Evolutionary conservation across 352 stramenopile genomes (phyloP).

Genomic region (Globisporangium paddicum): DNA sequence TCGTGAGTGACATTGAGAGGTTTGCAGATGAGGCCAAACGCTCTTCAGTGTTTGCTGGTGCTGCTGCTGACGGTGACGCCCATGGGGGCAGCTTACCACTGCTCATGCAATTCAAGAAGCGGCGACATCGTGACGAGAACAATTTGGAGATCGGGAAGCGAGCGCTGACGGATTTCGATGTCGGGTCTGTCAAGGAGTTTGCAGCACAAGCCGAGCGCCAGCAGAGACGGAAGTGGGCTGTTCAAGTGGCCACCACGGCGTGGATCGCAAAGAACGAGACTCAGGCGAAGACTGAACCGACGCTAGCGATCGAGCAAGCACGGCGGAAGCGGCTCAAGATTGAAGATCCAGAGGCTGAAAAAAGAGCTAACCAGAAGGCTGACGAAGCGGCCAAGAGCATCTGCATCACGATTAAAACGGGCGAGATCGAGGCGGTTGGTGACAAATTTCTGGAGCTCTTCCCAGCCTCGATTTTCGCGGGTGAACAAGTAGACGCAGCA

Average conservation of each 20-base stretch:
- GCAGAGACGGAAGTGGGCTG: conserved; percentile 22
- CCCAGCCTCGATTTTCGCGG: conserved; percentile 22
- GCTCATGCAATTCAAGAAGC: conserved; percentile 6
- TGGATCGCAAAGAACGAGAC: conserved; percentile 40
- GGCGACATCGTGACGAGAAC: conserved; percentile 13
- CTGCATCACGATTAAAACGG: conserved; percentile 40
- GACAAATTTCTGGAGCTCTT: conserved; percentile 31
- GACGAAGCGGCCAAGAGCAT: conserved; percentile 15
- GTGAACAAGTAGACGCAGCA: neutral
- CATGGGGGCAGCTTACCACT: conserved; percentile 2
- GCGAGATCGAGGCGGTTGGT: conserved; percentile 24
- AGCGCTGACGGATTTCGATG: conserved; percentile 28
- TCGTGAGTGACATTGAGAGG: conserved; percentile 2
- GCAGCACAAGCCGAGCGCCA: conserved; percentile 15
- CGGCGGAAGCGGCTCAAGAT: conserved; percentile 24
- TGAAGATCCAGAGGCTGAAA: neutral
- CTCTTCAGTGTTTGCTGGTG: neutral
- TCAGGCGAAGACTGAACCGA: conserved; percentile 32
- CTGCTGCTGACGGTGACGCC: conserved; percentile 3
- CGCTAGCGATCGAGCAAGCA: conserved; percentile 39
- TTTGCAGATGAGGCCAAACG: conserved; percentile 10
- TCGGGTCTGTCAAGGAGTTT: conserved; percentile 25
- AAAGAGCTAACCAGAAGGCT: neutral
- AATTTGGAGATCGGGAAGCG: conserved; percentile 17
- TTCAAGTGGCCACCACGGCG: conserved; percentile 22